Evolutionary conservation across 225 moss, liverwort and hornwort species (phyloP), one percentile per base, ranked within the genome.

Genomic region (Antitrichia curtipendula): DNA sequence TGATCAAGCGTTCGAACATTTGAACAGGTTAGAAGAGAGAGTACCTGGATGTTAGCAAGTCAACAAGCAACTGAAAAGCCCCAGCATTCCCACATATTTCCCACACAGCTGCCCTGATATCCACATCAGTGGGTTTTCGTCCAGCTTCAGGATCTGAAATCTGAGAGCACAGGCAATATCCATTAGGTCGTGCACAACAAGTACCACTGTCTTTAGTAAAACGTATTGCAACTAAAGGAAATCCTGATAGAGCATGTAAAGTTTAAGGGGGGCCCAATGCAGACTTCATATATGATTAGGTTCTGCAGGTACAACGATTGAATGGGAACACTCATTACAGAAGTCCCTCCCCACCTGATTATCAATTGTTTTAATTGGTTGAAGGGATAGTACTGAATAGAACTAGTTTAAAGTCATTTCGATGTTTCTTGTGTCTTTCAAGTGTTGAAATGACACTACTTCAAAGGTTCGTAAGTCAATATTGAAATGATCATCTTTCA

Each of bases 81-180:
- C 97, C 93, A 65, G 91, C 86, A 92, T 98, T 95, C 34, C 98
- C 98, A 91, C 96, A 97, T 82, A 92, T 90, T 91, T 98, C 97
- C 98, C 97, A 97, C 69, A 98, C 90, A 85, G 96, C 95, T 90
- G 96, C 96, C 92, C 87, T 89, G 75, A 98, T 92, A 91, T 98
- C 98, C 82, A 92, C 94, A 80, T 93, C 85, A 68, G 97, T 92
- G 68, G 94, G 96, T 62, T 88, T 78, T 84, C 93, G 91, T 69
- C 82, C 89, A 82, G 86, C 76, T 25, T 86, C 90, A 78, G 91
- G 90, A 85, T 95, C 93, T 82, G 91, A 93, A 83, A 97, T 86
- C 97, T 97, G 90, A 79, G 89, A 89, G 49, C 81, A 71, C 77
- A 82, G 53, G 78, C 85, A 89, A 77, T 85, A 84, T 73, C 73